Evolutionary conservation across 345 rosid species (phyloP).

Genomic region (Microcos paniculata): DNA sequence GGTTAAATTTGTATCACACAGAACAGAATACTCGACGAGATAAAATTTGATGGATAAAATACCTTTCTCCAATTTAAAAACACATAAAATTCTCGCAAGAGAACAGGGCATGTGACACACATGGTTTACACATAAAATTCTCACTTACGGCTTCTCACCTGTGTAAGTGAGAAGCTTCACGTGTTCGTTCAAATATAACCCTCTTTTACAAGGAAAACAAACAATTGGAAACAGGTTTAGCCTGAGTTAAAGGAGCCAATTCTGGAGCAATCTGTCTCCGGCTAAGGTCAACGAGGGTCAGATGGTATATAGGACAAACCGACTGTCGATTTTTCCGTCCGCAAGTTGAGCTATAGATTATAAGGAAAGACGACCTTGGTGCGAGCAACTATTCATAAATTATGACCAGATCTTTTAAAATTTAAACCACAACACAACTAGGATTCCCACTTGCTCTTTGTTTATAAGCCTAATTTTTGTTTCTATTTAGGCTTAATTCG

Average conservation of each 20-base stretch:
- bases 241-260: conserved; percentile 5
- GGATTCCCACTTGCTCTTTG: neutral
- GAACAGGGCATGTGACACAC: no score
- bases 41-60: no score
- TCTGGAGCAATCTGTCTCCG: neutral
- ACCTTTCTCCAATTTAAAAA: no score
- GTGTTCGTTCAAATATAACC: neutral
- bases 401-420: neutral
- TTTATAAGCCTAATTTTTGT: neutral
- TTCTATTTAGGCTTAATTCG: neutral
- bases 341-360: neutral
- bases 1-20: no score
- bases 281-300: neutral
- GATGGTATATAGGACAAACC: neutral
- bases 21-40: no score
- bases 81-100: no score
- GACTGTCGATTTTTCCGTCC: neutral
- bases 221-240: neutral
- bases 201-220: neutral
- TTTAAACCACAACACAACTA: no score
- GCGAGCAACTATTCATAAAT: neutral
- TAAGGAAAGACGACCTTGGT: neutral
- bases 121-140: no score
- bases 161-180: no score
- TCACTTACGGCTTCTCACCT: no score